Conservation (phyloP, 164 flowering plant genomes). For the Tetracentron sinense region DNA sequence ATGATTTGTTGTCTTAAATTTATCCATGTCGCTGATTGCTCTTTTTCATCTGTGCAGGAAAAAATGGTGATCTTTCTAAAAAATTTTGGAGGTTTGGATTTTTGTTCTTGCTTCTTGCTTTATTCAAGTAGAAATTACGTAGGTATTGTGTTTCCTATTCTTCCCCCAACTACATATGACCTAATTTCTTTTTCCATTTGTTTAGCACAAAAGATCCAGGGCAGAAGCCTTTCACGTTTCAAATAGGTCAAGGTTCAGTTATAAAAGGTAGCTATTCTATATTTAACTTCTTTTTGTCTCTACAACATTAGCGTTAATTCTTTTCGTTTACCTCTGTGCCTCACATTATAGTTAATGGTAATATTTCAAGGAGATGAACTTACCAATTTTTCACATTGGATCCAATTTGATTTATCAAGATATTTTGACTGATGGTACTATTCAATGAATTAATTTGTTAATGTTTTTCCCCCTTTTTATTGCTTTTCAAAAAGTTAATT, state of each 20-base stretch:
- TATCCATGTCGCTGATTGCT: background rate
- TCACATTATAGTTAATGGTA: no score
- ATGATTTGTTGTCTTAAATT: background rate
- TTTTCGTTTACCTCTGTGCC: background rate
- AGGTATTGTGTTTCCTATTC: background rate
- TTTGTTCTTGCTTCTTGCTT: background rate
- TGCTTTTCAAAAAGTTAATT: no score
- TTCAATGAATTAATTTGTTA: no score
- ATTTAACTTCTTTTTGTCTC: no score
- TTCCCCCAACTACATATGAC: background rate
- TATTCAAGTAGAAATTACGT: background rate
- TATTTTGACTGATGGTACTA: no score
- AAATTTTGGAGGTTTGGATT: constrained; percentile 87
- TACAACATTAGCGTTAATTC: background rate
- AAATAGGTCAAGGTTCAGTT: constrained; percentile 78
- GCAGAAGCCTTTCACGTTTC: constrained; percentile 78
- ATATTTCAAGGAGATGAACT: no score
- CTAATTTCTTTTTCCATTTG: background rate
- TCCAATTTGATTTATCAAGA: no score
- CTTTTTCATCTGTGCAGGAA: constrained; percentile 43
- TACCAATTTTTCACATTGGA: no score
- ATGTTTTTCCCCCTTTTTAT: no score
- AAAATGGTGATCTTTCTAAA: constrained; percentile 65
- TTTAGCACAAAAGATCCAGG: constrained; percentile 94
- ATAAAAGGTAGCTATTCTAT: constrained; percentile 64